A percentile compares a stretch with the other conserved stretches of the same genome.
Evolutionary conservation across 1,139 yeast species (phyloP).

Genomic region (Meyerozyma carpophila): DNA sequence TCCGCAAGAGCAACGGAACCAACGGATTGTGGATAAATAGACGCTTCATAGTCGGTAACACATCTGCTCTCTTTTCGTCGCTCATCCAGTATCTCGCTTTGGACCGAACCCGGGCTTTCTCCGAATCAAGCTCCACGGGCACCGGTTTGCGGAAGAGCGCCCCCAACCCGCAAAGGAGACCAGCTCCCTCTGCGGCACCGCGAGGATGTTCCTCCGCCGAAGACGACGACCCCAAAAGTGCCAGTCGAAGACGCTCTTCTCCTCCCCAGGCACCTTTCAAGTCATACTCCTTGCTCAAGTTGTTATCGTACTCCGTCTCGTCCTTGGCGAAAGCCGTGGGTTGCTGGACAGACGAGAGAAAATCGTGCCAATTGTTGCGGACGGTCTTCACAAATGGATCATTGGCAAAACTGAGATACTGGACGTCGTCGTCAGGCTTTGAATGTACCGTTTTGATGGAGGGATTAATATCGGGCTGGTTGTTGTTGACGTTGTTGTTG

Average conservation of each 20-base stretch:
- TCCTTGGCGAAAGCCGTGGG: conserved; percentile 33
- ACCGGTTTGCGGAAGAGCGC: not conserved
- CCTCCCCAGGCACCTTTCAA: conserved; percentile 62
- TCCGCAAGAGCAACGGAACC: conserved; percentile 70
- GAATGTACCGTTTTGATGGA: conserved; percentile 6
- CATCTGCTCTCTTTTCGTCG: conserved; percentile 55
- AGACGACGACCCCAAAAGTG: conserved; percentile 40
- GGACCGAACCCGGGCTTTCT: conserved; percentile 37
- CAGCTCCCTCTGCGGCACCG: conserved; percentile 12
- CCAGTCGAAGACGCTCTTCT: conserved; percentile 52
- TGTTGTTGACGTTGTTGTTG: conserved; percentile 24
- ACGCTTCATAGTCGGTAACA: conserved; percentile 56
- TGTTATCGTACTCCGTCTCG: conserved; percentile 18
- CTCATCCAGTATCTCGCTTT: conserved; percentile 68
- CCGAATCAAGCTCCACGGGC: conserved; percentile 12
- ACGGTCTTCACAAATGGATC: conserved; percentile 36
- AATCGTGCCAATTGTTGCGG: conserved; percentile 35
- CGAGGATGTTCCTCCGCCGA: conserved; percentile 25
- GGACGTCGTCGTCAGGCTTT: conserved; percentile 22
- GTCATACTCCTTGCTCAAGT: conserved; percentile 12
- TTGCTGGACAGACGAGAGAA: conserved; percentile 30
- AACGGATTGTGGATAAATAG: conserved; percentile 71
- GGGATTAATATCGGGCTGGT: conserved; percentile 6
- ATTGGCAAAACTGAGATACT: conserved; percentile 29
- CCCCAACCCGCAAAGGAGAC: conserved; percentile 1